phyloP scores from a whole-genome alignment of 257 asterid species.

The Solanum pinnatisectum region DNA sequence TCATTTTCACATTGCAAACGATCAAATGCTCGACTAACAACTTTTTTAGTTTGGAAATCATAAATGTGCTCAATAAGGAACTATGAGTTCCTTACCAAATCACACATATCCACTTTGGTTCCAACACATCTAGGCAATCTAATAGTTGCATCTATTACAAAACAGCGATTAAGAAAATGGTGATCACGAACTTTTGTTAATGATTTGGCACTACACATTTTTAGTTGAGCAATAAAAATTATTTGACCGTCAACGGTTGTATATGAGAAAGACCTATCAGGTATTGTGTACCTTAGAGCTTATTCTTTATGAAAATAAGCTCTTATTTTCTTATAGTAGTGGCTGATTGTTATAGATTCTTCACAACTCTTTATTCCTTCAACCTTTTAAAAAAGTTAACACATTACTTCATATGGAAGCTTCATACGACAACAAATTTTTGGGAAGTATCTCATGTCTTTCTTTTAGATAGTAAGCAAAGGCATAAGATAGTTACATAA shows the following conservation, averaged over 20 bases:
- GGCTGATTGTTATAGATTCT: constrained; percentile 70
- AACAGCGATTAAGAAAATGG: constrained; percentile 64
- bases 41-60: too few species aligned
- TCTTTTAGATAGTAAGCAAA: too few species aligned
- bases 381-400: constrained; percentile 53
- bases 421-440: too few species aligned
- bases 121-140: not conserved
- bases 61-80: not conserved
- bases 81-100: too few species aligned
- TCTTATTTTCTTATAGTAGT: constrained; percentile 79
- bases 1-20: too few species aligned
- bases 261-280: constrained; percentile 75
- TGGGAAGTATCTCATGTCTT: too few species aligned
- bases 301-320: constrained; percentile 76
- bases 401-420: too few species aligned
- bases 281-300: constrained; percentile 76
- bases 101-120: not conserved
- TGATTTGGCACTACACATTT: constrained; percentile 96
- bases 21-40: too few species aligned
- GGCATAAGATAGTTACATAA: too few species aligned
- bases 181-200: constrained; percentile 90
- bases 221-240: constrained; percentile 80
- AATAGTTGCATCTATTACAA: not conserved
- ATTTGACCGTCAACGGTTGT: constrained; percentile 83
- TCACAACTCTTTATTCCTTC: constrained; percentile 85